Conservation (phyloP, 2,329 filamentous ascomycete species). For the Ceratocystis lukuohia region DNA sequence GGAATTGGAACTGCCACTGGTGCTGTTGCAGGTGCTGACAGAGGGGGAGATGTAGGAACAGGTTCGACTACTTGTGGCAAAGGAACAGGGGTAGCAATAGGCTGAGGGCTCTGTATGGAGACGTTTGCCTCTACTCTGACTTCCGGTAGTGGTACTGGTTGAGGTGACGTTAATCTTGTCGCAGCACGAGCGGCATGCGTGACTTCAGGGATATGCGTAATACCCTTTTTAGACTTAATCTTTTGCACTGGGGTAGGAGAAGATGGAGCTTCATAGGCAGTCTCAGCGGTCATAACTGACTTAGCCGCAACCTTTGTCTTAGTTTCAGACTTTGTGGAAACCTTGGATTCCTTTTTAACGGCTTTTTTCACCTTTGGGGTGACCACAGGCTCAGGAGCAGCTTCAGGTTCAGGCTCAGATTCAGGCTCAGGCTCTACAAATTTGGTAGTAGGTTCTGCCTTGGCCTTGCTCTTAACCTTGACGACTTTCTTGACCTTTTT, state of each 20-base stretch:
- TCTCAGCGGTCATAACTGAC: neutral
- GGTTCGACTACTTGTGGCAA: neutral
- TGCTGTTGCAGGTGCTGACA: neutral
- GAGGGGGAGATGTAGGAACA: neutral
- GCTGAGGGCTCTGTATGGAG: neutral
- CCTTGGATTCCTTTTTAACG: conserved; percentile 11
- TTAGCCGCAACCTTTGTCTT: conserved; percentile 7
- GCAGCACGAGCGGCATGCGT: neutral
- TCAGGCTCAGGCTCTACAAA: conserved; percentile 9
- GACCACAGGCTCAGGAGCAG: neutral
- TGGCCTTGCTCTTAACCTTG: conserved; percentile 21
- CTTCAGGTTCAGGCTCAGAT: neutral
- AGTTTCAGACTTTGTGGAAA: conserved; percentile 9
- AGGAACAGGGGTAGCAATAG: neutral
- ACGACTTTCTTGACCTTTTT: conserved; percentile 17
- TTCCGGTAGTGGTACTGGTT: neutral
- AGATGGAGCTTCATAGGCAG: neutral
- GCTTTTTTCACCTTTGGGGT: conserved; percentile 7
- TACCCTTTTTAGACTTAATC: neutral
- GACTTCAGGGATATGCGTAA: neutral
- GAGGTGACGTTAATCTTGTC: neutral
- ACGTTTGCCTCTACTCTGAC: conserved; percentile 1
- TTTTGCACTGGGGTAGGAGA: neutral
- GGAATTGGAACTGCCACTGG: neutral
- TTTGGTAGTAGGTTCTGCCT: conserved; percentile 20